Conservation (phyloP, 345 rosid genomes). For the Dimocarpus longan region DNA sequence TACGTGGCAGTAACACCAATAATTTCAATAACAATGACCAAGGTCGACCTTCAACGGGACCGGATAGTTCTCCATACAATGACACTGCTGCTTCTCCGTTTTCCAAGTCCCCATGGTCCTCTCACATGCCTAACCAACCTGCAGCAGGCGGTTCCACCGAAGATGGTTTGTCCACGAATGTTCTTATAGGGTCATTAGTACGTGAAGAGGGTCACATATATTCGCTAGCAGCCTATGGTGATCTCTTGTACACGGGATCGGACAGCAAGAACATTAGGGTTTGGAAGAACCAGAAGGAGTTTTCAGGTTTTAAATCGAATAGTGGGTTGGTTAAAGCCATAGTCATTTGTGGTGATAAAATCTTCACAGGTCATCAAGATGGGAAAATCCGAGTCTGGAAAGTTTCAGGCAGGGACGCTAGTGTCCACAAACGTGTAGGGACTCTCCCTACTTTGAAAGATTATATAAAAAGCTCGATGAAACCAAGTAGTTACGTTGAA, state of each 20-base stretch:
- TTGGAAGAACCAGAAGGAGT: constrained; percentile 79
- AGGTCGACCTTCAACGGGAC: background rate
- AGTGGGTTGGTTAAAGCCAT: constrained; percentile 89
- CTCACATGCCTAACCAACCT: constrained; percentile 14
- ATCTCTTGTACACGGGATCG: constrained; percentile 80
- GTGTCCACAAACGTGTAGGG: constrained; percentile 57
- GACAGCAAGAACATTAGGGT: constrained; percentile 90
- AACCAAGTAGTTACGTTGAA: constrained; percentile 61
- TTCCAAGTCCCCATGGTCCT: constrained; percentile 70
- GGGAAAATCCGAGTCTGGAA: constrained; percentile 91
- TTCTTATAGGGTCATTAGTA: constrained; percentile 74
- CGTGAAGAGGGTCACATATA: constrained; percentile 93
- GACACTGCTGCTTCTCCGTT: constrained; percentile 40
- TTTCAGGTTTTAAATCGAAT: constrained; percentile 74
- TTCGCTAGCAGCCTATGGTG: constrained; percentile 71
- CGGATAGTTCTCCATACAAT: constrained; percentile 30
- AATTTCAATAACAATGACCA: background rate
- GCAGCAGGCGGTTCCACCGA: background rate
- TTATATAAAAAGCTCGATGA: constrained; percentile 54
- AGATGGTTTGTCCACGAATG: constrained; percentile 38
- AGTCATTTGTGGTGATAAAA: constrained; percentile 57
- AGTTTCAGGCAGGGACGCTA: constrained; percentile 46
- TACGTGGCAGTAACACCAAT: background rate
- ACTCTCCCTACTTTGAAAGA: constrained; percentile 71
- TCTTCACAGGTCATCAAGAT: constrained; percentile 90